phyloP scores from a whole-genome alignment of 371 early-diverging fungal genomes.

The Rhizopus arrhizus region DNA sequence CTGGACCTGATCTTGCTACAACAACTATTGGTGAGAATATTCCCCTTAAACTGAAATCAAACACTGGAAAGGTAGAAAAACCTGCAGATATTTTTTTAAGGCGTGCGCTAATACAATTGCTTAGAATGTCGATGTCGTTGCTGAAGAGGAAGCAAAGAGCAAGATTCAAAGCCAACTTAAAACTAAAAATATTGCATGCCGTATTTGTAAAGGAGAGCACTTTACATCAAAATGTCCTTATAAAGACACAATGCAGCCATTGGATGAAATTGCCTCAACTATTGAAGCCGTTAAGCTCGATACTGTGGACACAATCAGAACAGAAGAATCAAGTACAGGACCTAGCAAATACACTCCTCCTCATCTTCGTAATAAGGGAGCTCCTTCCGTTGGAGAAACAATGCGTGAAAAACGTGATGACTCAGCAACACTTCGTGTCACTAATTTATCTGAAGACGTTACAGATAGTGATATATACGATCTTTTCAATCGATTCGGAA shows the following conservation, averaged over 20 bases:
- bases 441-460: slow-evolving; percentile 94
- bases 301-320: slow-evolving; percentile 22
- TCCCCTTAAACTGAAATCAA: slow-evolving; percentile 80
- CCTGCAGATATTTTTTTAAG: neutral
- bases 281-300: slow-evolving; percentile 49
- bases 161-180: slow-evolving; percentile 52
- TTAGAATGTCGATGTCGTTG: slow-evolving; percentile 53
- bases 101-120: slow-evolving; percentile 3
- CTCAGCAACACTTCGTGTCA: slow-evolving; percentile 86
- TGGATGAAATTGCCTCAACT: slow-evolving; percentile 60
- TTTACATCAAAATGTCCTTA: slow-evolving; percentile 96
- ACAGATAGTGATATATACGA: slow-evolving; percentile 88
- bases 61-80: slow-evolving; percentile 46
- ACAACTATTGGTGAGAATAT: slow-evolving; percentile 91
- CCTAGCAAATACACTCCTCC: slow-evolving; percentile 84
- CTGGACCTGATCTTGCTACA: slow-evolving; percentile 88
- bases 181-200: slow-evolving; percentile 88
- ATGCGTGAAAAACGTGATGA: slow-evolving; percentile 78
- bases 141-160: slow-evolving; percentile 60
- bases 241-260: slow-evolving; percentile 88
- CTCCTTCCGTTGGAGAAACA: slow-evolving; percentile 46
- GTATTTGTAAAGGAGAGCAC: slow-evolving; percentile 96
- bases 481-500: slow-evolving; percentile 85
- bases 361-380: slow-evolving; percentile 66
- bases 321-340: slow-evolving; percentile 30